Evolutionary conservation across 495 filamentous ascomycete species (phyloP), one percentile per base, ranked within the genome.

Genomic region (Neurospora hispaniola): DNA sequence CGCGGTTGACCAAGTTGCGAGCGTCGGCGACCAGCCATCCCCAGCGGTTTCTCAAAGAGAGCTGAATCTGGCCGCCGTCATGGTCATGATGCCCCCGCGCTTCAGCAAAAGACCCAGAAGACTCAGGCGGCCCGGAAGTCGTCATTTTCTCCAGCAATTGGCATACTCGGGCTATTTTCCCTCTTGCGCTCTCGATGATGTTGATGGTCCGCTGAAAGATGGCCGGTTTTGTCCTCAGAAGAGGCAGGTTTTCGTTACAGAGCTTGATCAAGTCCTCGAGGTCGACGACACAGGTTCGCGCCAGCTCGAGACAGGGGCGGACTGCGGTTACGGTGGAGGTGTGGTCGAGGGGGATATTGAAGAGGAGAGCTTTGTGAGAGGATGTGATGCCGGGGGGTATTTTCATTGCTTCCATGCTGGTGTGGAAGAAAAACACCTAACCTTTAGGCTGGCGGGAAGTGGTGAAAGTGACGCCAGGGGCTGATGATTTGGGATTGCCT

Each of bases 241-340:
- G 20, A 16, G 68, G 72, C 9, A 77, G 27, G 31, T 73, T 71
- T 69, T 73, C 70, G 12, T 75, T 71, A 5, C 76, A 74, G 3
- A 77, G 72, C 70, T 69, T 71, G 69, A 77, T 77, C 31, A 75
- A 74, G 35, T 74, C 70, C 48, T 75, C 42, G 39, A 77, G 62
- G 72, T 77, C 74, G 69, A 38, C 23, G 59, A 75, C 48, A 41
- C 74, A 77, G 20, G 70, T 73, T 8, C 74, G 76, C 0, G 75
- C 71, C 18, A 74, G 74, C 46, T 75, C 76, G 68, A 77, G 40
- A 66, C 72, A 74, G 39, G 72, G 72, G 0, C 76, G 70, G 54
- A 75, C 74, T 11, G 68, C 74, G 27, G 54, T 1, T 1, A 3
- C 14, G 20, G 43, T 42, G 41, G 74, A 73, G 38, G 72, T 72